phyloP scores from a whole-genome alignment of 352 stramenopile genomes.

The Achlya hypogyna region DNA sequence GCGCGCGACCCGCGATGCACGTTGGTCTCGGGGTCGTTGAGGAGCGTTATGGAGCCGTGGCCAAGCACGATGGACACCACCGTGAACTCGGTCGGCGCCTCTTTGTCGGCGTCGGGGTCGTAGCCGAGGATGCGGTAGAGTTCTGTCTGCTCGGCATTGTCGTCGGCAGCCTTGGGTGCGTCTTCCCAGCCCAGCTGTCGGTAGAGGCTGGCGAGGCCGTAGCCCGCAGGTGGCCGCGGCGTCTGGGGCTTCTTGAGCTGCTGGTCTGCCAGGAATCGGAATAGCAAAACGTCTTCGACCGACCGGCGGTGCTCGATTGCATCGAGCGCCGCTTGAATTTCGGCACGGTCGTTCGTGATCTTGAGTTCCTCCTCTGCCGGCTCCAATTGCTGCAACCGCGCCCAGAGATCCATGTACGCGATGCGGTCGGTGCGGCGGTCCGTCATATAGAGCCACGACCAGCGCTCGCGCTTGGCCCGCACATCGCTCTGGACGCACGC shows the following conservation, averaged over 20 bases:
- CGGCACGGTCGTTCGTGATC: slow-evolving; percentile 15
- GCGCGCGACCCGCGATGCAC: neutral
- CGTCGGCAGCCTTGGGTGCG: neutral
- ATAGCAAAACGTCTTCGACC: slow-evolving; percentile 79
- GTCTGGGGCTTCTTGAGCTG: slow-evolving; percentile 28
- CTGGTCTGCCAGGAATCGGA: slow-evolving; percentile 69
- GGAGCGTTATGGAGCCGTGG: slow-evolving; percentile 64
- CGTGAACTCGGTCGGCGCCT: slow-evolving; percentile 42
- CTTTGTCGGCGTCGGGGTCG: slow-evolving; percentile 37
- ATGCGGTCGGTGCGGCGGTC: slow-evolving; percentile 70
- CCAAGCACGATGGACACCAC: slow-evolving; percentile 60
- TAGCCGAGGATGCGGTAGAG: slow-evolving; percentile 84
- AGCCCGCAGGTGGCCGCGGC: neutral
- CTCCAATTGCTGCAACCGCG: slow-evolving; percentile 26
- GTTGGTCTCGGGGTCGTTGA: slow-evolving; percentile 66
- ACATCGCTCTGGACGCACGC: slow-evolving; percentile 48
- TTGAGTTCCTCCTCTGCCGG: slow-evolving; percentile 35
- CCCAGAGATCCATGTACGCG: slow-evolving; percentile 61
- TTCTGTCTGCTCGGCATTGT: slow-evolving; percentile 53
- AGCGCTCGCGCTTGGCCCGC: slow-evolving; percentile 49
- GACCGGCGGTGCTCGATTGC: slow-evolving; percentile 61
- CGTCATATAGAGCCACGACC: slow-evolving; percentile 79
- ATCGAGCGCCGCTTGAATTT: slow-evolving; percentile 31
- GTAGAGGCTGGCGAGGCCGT: neutral
- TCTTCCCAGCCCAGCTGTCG: neutral